These are phyloP conservation scores for Diaporthe batatas DNA, from an alignment of 2,329 filamentous ascomycete genomes.

Conservation along the genomic window DNA sequence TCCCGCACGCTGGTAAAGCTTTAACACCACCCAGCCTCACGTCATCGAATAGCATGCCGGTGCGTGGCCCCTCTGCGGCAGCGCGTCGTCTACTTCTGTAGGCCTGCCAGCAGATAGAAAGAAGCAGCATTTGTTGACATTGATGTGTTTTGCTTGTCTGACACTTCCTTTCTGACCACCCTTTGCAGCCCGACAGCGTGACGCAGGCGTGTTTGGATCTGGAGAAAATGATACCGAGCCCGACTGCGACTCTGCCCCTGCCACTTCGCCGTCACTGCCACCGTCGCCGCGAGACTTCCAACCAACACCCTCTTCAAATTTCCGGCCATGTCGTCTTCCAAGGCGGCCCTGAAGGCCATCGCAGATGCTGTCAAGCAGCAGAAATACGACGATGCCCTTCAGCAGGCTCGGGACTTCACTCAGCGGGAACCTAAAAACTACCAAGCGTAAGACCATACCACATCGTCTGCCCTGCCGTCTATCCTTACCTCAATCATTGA, in stretches of 20 bases:
- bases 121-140: neutral
- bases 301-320: conserved; percentile 43
- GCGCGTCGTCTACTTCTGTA: neutral
- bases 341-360: conserved; percentile 84
- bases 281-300: neutral
- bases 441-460: conserved; percentile 74
- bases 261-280: neutral
- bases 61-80: neutral
- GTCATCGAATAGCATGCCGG: conserved; percentile 7
- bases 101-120: neutral
- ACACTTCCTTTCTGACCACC: neutral
- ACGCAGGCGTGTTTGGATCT: conserved; percentile 3
- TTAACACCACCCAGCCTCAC: neutral
- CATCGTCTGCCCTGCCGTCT: neutral
- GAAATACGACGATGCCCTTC: conserved; percentile 82
- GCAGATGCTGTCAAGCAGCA: conserved; percentile 82
- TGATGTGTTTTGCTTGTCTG: neutral
- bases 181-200: neutral
- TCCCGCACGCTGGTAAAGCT: neutral
- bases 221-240: conserved; percentile 31
- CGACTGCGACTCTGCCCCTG: neutral
- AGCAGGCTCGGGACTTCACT: conserved; percentile 77
- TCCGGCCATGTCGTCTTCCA: conserved; percentile 65
- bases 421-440: conserved; percentile 83
- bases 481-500: conserved; percentile 33